phyloP scores from a whole-genome alignment of 2,329 filamentous ascomycete species.

The Alternaria consortialis region DNA sequence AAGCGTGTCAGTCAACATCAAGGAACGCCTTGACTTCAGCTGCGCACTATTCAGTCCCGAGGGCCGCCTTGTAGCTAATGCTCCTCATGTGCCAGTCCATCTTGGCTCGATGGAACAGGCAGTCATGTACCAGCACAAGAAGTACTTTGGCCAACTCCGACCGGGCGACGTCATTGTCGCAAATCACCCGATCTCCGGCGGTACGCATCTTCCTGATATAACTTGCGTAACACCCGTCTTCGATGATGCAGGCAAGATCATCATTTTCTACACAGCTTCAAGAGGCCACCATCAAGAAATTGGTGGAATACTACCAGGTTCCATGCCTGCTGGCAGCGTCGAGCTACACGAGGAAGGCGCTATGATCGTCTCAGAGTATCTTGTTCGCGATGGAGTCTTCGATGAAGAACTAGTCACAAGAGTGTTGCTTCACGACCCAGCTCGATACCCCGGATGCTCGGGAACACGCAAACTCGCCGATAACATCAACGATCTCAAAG shows the following conservation, averaged over 20 bases:
- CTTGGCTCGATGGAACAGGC: slow-evolving; percentile 38
- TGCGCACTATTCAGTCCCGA: slow-evolving; percentile 36
- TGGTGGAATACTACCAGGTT: slow-evolving; percentile 42
- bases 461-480: slow-evolving; percentile 45
- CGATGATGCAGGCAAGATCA: slow-evolving; percentile 27
- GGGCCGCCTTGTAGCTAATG: slow-evolving; percentile 37
- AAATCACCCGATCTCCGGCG: slow-evolving; percentile 40
- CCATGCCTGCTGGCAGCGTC: slow-evolving; percentile 56
- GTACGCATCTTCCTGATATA: slow-evolving; percentile 43
- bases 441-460: slow-evolving; percentile 41
- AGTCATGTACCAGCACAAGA: slow-evolving; percentile 37
- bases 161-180: slow-evolving; percentile 41
- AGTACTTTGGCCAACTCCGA: slow-evolving; percentile 26
- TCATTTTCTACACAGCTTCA: slow-evolving; percentile 38
- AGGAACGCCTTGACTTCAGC: slow-evolving; percentile 38
- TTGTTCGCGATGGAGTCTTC: slow-evolving; percentile 41
- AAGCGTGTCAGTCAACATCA: slow-evolving; percentile 35
- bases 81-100: slow-evolving; percentile 40
- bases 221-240: slow-evolving; percentile 42
- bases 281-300: slow-evolving; percentile 43
- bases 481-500: slow-evolving; percentile 51
- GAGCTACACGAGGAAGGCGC: slow-evolving; percentile 60
- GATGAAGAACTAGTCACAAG: neutral
- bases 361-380: slow-evolving; percentile 54
- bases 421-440: slow-evolving; percentile 27